Percentiles rank a stretch among this genome's conserved stretches.
phyloP scores from a whole-genome alignment of 108 stramenopile species.

The Cylindrotheca closterium region DNA sequence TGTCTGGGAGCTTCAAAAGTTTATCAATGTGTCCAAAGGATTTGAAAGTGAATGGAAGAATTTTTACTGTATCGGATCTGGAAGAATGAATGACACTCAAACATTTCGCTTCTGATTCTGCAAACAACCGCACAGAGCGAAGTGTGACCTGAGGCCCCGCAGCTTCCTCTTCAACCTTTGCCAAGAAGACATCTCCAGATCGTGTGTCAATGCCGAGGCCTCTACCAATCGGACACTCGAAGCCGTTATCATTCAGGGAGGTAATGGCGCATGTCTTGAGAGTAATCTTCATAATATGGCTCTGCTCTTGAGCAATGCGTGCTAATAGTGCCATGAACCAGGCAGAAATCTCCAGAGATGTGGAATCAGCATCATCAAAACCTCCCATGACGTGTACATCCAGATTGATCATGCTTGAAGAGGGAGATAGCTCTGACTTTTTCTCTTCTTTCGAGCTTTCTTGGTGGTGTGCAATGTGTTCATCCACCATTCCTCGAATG shows the following conservation, averaged over 20 bases:
- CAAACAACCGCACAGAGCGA: conserved; percentile 65
- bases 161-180: conserved; percentile 31
- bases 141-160: conserved; percentile 54
- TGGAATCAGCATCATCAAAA: conserved; percentile 55
- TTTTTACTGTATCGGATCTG: conserved; percentile 24
- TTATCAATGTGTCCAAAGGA: conserved; percentile 37
- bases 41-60: conserved; percentile 54
- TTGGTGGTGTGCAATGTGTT: conserved; percentile 59
- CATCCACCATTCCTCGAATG: conserved; percentile 53
- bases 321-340: conserved; percentile 58
- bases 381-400: conserved; percentile 83
- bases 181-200: conserved; percentile 63
- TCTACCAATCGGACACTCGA: conserved; percentile 59
- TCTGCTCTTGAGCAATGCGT: conserved; percentile 42
- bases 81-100: conserved; percentile 47
- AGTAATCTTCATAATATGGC: conserved; percentile 43
- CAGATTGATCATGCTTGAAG: conserved; percentile 35
- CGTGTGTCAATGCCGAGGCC: conserved; percentile 61
- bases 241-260: conserved; percentile 54
- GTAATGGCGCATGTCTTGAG: conserved; percentile 66
- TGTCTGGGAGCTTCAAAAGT: conserved; percentile 58
- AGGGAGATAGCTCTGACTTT: background rate
- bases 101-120: conserved; percentile 9
- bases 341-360: conserved; percentile 49
- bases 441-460: conserved; percentile 11